Percentiles rank a stretch among this genome's conserved stretches.
Conservation (phyloP, 2,329 filamentous ascomycete genomes). For the Colletotrichum tofieldiae region DNA sequence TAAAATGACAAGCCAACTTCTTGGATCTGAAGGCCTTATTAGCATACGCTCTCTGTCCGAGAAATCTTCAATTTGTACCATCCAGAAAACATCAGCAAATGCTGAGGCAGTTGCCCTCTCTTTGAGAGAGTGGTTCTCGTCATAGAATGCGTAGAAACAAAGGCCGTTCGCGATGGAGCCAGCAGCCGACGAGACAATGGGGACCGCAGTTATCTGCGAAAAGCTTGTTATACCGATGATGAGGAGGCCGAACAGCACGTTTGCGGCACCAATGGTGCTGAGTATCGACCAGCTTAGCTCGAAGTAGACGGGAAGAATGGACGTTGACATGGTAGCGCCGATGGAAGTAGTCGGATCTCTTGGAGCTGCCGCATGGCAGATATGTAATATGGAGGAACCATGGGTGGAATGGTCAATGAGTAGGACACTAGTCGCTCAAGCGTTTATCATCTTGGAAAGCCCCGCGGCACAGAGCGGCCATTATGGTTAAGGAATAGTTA, state of each 20-base stretch:
- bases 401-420: neutral
- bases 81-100: slow-evolving; percentile 59
- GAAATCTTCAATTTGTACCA: slow-evolving; percentile 47
- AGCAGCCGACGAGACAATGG: slow-evolving; percentile 56
- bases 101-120: slow-evolving; percentile 54
- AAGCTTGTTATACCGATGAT: slow-evolving; percentile 58
- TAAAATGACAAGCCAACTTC: slow-evolving; percentile 63
- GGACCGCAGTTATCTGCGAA: slow-evolving; percentile 57
- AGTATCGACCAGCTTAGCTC: slow-evolving; percentile 63
- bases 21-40: slow-evolving; percentile 53
- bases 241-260: slow-evolving; percentile 56
- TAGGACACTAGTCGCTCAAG: neutral
- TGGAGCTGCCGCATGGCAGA: slow-evolving; percentile 10
- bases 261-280: slow-evolving; percentile 60
- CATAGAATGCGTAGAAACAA: slow-evolving; percentile 61
- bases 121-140: slow-evolving; percentile 44
- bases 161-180: slow-evolving; percentile 60
- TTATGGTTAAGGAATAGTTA: neutral
- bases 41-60: neutral
- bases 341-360: neutral
- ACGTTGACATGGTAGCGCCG: slow-evolving; percentile 25
- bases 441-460: neutral
- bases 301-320: slow-evolving; percentile 52
- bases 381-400: neutral
- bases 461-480: neutral